phyloP scores from a whole-genome alignment of 768 basidiomycete species.

The Tephrocybe sp. region DNA sequence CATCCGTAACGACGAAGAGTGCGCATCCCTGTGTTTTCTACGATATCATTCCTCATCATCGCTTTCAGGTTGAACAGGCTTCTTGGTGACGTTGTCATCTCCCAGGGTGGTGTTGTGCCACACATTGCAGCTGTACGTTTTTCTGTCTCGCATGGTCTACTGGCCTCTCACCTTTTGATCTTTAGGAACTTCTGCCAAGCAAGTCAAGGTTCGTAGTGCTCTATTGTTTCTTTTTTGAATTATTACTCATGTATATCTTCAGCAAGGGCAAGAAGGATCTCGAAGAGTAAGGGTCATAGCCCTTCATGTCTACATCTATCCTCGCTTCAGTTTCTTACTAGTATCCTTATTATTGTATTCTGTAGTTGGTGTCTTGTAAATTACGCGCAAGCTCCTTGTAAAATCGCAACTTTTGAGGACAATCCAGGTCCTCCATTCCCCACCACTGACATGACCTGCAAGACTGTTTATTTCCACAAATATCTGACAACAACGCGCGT shows the following conservation, averaged over 20 bases:
- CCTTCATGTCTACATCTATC: constrained; percentile 13
- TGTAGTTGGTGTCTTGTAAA: constrained; percentile 15
- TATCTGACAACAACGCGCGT: constrained; percentile 2
- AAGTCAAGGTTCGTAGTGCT: constrained; percentile 31
- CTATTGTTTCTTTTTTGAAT: background rate
- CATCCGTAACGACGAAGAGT: constrained; percentile 93
- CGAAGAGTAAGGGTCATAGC: constrained; percentile 28
- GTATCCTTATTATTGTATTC: constrained; percentile 18
- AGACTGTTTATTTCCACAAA: background rate
- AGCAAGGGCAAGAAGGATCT: constrained; percentile 41
- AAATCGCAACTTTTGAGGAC: background rate
- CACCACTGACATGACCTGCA: background rate
- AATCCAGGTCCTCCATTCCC: too few species aligned
- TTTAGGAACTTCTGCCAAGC: constrained; percentile 40
- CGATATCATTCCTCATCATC: constrained; percentile 3
- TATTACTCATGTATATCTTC: constrained; percentile 2
- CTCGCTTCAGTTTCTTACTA: constrained; percentile 16
- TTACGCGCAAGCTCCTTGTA: constrained; percentile 5
- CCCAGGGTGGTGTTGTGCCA: constrained; percentile 92
- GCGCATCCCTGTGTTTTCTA: constrained; percentile 19
- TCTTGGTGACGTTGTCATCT: constrained; percentile 84
- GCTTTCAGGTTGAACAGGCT: constrained; percentile 61
- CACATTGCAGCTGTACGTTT: constrained; percentile 54
- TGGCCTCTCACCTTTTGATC: background rate
- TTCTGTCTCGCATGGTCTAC: background rate